A percentile compares a stretch with the other conserved stretches of the same genome.
These are phyloP conservation scores for Trametes hirsuta DNA, from an alignment of 1,284 basidiomycete species.

Conservation along the genomic window DNA sequence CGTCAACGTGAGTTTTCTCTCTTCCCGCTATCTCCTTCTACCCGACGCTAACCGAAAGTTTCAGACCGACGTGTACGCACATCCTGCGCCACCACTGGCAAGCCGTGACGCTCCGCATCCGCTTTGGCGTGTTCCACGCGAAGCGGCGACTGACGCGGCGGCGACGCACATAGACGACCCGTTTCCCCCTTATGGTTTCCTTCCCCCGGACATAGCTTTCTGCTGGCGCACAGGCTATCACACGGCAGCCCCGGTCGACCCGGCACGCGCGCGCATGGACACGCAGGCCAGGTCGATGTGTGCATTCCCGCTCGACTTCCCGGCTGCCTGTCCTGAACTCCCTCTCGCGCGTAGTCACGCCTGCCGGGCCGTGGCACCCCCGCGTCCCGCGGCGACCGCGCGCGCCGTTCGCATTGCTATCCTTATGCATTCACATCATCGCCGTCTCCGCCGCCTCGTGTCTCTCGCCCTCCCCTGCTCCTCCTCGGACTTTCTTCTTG, in stretches of 20 bases:
- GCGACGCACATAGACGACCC: slow-evolving; percentile 20
- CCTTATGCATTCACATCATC: slow-evolving; percentile 27
- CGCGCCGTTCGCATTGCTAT: slow-evolving; percentile 20
- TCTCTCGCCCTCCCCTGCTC: background rate
- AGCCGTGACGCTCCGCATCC: slow-evolving; percentile 52
- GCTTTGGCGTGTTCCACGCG: slow-evolving; percentile 61
- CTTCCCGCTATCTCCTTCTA: background rate
- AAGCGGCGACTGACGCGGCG: slow-evolving; percentile 41
- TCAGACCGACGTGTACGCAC: slow-evolving; percentile 58
- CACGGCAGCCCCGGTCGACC: slow-evolving; percentile 22
- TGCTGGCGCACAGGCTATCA: slow-evolving; percentile 19
- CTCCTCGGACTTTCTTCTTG: no score
- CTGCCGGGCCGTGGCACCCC: slow-evolving; percentile 19
- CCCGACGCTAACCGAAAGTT: slow-evolving; percentile 1
- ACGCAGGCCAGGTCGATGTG: slow-evolving; percentile 23
- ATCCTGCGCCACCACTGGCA: slow-evolving; percentile 60
- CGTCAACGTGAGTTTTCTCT: slow-evolving; percentile 31
- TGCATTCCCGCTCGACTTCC: slow-evolving; percentile 4
- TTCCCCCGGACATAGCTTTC: slow-evolving; percentile 3
- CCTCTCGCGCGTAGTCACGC: slow-evolving; percentile 18
- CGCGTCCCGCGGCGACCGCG: slow-evolving; percentile 10
- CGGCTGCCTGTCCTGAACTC: background rate
- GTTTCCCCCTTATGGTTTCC: background rate
- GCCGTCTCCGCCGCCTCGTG: slow-evolving; percentile 6
- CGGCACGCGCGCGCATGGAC: slow-evolving; percentile 22